Base-by-base conservation (phyloP, 371 early-diverging fungal species). In the Mortierella polycephala region DNA sequence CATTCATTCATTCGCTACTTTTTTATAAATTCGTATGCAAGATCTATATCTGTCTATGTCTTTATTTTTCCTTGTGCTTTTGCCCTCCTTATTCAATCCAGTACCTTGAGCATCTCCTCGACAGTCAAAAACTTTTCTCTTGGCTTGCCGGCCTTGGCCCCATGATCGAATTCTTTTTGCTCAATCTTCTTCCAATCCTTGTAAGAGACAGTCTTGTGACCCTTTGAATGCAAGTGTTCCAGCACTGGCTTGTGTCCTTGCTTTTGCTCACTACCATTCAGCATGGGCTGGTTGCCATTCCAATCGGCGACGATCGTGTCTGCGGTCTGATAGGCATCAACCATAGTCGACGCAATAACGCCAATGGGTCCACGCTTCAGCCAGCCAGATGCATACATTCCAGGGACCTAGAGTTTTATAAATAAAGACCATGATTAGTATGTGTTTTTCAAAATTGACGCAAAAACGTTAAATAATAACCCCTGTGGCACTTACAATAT, bases 341-440 rank as follows among this genome's bases (percentile, higher is more conserved):
- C 87, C 96, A 98, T 96, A 14, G 99, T 99, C 0, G 96, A 87
- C 0, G 96, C 98, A 71, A 99, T 95, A 20, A 96, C 96, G 7
- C 99, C 99, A 0, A 88, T 88, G 16, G 98, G 96, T 0, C 99
- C 98, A 16, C 93, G 90, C 76, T 98, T 99, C 23, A 96, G 72
- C 99, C 99, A 99, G 0, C 98, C 98, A 4, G 98, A 82, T 0
- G 92, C 93, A 65, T 97, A 98, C 59, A 95, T 68, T 0, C 93
- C 92, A 7, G 88, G 87, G 2, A 89, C 75, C 85, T 85, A 40
- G 23, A 37, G 8, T 10, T 21, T 7, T 7, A 9, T 3, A 42
- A 6, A 55, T 11, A n/a, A 51, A 42, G 20, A 52, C 40, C 10
- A 51, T 2, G 12, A 42, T 9, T 40, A 13, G 12, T 1, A 46